A percentile compares a stretch with the other conserved stretches of the same genome.
phyloP scores from a whole-genome alignment of 2,329 filamentous ascomycete species.

The Monilinia polystroma region DNA sequence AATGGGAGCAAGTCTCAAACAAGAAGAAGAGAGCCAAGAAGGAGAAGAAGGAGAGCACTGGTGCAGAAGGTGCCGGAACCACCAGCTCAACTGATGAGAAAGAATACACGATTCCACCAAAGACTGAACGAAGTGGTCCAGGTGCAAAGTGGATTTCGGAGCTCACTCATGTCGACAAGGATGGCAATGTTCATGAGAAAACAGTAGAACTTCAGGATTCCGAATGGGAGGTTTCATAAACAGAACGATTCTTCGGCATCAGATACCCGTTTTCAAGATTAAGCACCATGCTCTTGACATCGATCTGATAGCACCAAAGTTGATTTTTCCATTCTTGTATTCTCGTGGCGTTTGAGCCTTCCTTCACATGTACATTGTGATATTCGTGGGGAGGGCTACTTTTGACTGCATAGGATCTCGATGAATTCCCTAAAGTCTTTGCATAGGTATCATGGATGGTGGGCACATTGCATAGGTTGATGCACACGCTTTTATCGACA shows the following conservation, averaged over 20 bases:
- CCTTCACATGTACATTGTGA: slow-evolving; percentile 23
- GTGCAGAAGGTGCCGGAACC: slow-evolving; percentile 16
- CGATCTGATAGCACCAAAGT: slow-evolving; percentile 1
- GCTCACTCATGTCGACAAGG: slow-evolving; percentile 27
- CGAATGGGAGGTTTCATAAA: slow-evolving; percentile 40
- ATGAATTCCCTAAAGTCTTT: slow-evolving; percentile 21
- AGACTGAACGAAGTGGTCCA: slow-evolving; percentile 29
- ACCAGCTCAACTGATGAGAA: slow-evolving; percentile 29
- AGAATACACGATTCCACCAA: slow-evolving; percentile 30
- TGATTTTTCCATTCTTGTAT: slow-evolving; percentile 18
- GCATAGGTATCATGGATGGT: slow-evolving; percentile 22
- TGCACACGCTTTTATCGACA: slow-evolving; percentile 12
- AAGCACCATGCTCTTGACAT: slow-evolving; percentile 8
- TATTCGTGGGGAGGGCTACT: slow-evolving; percentile 17
- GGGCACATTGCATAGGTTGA: slow-evolving; percentile 24
- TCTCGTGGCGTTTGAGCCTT: slow-evolving; percentile 24
- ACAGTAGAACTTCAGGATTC: slow-evolving; percentile 31
- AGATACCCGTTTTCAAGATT: slow-evolving; percentile 1
- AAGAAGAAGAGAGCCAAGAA: slow-evolving; percentile 36
- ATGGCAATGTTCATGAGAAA: slow-evolving; percentile 30
- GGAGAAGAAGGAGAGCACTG: slow-evolving; percentile 36
- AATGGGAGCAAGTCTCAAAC: slow-evolving; percentile 58
- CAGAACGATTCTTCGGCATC: not conserved
- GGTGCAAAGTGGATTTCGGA: slow-evolving; percentile 33
- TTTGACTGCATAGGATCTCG: slow-evolving; percentile 21